Conservation (phyloP, 371 early-diverging fungal species). For the Amoeboaphelidium protococcarum region DNA sequence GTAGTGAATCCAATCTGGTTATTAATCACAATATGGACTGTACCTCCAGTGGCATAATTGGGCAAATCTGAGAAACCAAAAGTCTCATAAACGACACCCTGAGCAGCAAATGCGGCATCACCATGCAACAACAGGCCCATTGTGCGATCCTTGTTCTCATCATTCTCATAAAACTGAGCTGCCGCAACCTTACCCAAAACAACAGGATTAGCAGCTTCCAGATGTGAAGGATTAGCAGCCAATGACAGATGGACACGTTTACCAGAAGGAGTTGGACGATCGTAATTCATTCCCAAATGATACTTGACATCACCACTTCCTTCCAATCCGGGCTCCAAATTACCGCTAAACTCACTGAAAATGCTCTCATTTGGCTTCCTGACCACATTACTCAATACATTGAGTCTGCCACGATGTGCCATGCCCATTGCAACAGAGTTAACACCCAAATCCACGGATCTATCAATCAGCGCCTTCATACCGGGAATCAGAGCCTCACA, state of each 20-base stretch:
- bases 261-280: constrained; percentile 77
- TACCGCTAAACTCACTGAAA: constrained; percentile 75
- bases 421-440: constrained; percentile 85
- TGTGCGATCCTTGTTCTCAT: constrained; percentile 40
- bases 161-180: constrained; percentile 69
- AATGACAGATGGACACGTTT: constrained; percentile 82
- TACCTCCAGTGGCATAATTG: constrained; percentile 79
- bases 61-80: constrained; percentile 82
- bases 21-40: constrained; percentile 88
- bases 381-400: constrained; percentile 89
- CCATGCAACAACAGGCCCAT: constrained; percentile 87
- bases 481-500: constrained; percentile 87
- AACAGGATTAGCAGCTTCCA: constrained; percentile 92
- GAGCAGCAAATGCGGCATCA: constrained; percentile 91
- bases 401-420: constrained; percentile 93
- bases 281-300: constrained; percentile 29
- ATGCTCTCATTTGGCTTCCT: constrained; percentile 91
- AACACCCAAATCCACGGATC: constrained; percentile 71
- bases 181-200: constrained; percentile 88
- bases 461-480: constrained; percentile 87
- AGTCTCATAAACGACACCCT: constrained; percentile 91
- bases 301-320: constrained; percentile 73
- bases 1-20: constrained; percentile 97
- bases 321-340: constrained; percentile 26
- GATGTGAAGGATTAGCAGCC: constrained; percentile 90